phyloP scores from a whole-genome alignment of 1,139 yeast genomes.

The Sugiyamaella paludigena region DNA sequence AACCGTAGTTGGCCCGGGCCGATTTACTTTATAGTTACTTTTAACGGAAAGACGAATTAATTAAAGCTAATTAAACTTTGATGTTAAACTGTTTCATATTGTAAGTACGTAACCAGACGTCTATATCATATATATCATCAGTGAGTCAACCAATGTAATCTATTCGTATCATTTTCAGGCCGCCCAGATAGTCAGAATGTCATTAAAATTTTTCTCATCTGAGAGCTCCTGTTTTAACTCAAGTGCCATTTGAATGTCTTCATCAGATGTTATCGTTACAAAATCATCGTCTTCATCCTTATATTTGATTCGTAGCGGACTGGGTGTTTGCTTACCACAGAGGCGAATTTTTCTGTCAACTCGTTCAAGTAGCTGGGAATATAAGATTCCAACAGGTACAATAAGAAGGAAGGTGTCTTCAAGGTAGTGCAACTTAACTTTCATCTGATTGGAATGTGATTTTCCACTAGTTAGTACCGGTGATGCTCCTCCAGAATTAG shows the following conservation, averaged over 20 bases:
- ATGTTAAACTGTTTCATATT: too few relatives aligned
- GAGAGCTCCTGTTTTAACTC: conserved; percentile 29
- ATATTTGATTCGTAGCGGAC: conserved; percentile 62
- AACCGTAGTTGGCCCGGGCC: too few relatives aligned
- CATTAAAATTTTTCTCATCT: conserved; percentile 14
- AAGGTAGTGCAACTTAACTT: conserved; percentile 50
- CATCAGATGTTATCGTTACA: conserved; percentile 82
- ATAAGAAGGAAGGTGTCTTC: conserved; percentile 45
- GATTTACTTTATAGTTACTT: too few relatives aligned
- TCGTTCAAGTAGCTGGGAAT: conserved; percentile 45
- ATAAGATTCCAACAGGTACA: conserved; percentile 49
- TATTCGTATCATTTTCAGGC: conserved; percentile 10
- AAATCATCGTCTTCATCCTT: conserved; percentile 96
- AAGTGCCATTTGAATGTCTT: conserved; percentile 53
- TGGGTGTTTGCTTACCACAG: conserved; percentile 40
- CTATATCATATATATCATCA: too few relatives aligned
- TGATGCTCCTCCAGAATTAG: not conserved
- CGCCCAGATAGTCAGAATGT: conserved; percentile 22
- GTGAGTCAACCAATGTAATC: too few relatives aligned
- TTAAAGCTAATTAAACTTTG: too few relatives aligned
- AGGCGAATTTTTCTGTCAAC: conserved; percentile 47
- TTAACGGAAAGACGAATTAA: too few relatives aligned
- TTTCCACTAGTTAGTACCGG: not conserved
- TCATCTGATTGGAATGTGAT: conserved; percentile 35
- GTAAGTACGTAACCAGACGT: too few relatives aligned